Base-by-base conservation (phyloP, 306 rosid genomes). In the Rosa rugosa region DNA sequence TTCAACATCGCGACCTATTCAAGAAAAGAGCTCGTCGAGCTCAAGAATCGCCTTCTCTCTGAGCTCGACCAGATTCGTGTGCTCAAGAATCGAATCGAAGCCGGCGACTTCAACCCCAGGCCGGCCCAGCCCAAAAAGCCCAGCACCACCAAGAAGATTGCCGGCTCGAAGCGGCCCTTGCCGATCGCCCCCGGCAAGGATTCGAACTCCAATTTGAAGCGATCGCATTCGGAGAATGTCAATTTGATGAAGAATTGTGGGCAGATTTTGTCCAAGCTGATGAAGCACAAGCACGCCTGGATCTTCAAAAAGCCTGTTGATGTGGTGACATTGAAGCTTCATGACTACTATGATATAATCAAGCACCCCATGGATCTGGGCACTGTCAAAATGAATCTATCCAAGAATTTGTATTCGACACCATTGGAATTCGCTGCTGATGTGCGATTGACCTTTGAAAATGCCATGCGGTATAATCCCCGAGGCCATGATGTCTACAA, bases 291-390 rank as follows among this genome's bases (percentile, higher is more conserved):
- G 82, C 69, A 63, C 10, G 86, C 91, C 4, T 88, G 91, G 98
- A 80, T 95, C 77, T 96, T 96, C 75, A 93, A 86, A 53, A 81
- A 69, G 47, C 98, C 97, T 0, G 99, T 96, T 0, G 94, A 96
- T 44, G 96, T 81, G 2, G 80, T 71, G 0, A 87, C 88, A 0
- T 44, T 89, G 91, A 87, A 87, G 27, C 96, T 96, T 68, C 99
- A 96, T 74, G 99, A 96, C 86, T 96, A 96, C 75, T 20, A 83
- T 9, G 96, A 93, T 47, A 93, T 93, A 53, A 82, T 96, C 34
- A 96, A 93, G 84, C 75, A 70, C 13, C 99, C 99, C 0, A 96
- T 96, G 98, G 99, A 96, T 96, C 94, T 96, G 4, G 99, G 99
- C 3, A 84, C 98, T 0, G 94, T 96, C 22, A 91, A 91, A 74